Percentiles rank a stretch among this genome's conserved stretches.
These are phyloP conservation scores for Xylaria sp. DNA, from an alignment of 2,329 filamentous ascomycete species.

Conservation along the genomic window DNA sequence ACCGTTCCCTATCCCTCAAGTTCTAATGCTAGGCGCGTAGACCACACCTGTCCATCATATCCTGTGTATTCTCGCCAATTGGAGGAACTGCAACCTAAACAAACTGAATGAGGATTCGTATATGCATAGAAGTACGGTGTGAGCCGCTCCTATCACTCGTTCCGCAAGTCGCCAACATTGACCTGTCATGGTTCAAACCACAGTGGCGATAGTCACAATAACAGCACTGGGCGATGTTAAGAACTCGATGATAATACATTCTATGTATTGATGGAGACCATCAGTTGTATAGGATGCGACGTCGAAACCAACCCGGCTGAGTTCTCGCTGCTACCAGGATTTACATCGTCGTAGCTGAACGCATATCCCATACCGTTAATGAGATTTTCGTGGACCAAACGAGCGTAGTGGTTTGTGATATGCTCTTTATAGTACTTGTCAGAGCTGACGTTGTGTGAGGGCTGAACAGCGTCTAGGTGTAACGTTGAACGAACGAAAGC, in stretches of 20 bases:
- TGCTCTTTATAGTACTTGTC: conserved; percentile 54
- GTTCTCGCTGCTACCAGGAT: conserved; percentile 59
- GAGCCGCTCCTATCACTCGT: not conserved
- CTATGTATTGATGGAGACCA: conserved; percentile 31
- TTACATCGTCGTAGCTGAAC: conserved; percentile 74
- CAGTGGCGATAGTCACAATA: not conserved
- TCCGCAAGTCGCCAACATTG: not conserved
- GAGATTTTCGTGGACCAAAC: conserved; percentile 67
- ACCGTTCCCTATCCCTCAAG: not conserved
- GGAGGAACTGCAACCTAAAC: too few species aligned
- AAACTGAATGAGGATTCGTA: not conserved
- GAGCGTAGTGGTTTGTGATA: conserved; percentile 63
- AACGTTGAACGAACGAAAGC: conserved; percentile 58
- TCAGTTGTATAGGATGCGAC: conserved; percentile 14
- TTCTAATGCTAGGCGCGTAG: not conserved
- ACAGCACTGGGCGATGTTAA: not conserved
- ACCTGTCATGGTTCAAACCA: not conserved
- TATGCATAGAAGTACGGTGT: not conserved
- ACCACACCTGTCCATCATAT: too few species aligned
- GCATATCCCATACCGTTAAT: conserved; percentile 68
- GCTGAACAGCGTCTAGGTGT: conserved; percentile 56
- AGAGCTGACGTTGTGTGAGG: conserved; percentile 46
- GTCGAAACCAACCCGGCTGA: conserved; percentile 57
- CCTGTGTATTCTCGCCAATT: too few species aligned
- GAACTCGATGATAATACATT: not conserved